Conservation (phyloP, 164 flowering plant species). For the Houttuynia cordata region DNA sequence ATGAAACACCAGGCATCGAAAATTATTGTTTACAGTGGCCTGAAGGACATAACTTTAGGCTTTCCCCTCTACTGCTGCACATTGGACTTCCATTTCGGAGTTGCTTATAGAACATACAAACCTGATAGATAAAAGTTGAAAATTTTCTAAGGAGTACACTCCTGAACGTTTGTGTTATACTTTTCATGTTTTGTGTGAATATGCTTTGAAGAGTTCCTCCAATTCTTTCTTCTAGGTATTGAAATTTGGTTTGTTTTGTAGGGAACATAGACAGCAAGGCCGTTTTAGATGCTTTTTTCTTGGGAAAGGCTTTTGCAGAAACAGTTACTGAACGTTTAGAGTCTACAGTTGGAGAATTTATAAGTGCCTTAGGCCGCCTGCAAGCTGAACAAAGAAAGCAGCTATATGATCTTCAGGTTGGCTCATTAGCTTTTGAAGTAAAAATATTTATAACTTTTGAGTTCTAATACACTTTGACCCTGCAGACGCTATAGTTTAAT, state of each 20-base stretch:
- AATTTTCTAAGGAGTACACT: not conserved
- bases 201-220: not conserved
- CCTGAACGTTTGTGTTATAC: not conserved
- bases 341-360: conserved; percentile 70
- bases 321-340: conserved; percentile 70
- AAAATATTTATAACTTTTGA: too few species aligned
- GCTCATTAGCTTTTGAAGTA: not conserved
- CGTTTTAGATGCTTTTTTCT: conserved; percentile 78
- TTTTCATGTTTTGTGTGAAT: too few species aligned
- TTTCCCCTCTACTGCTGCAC: not conserved
- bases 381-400: conserved; percentile 91
- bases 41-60: not conserved
- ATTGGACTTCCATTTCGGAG: not conserved
- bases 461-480: not conserved
- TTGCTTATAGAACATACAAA: not conserved
- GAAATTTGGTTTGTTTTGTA: conserved; percentile 13
- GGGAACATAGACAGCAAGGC: conserved; percentile 54
- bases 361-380: conserved; percentile 64
- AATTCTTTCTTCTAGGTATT: not conserved
- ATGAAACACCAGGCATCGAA: not conserved
- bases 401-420: conserved; percentile 73
- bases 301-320: conserved; percentile 87
- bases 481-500: not conserved
- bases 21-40: not conserved
- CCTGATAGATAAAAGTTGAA: not conserved